These are phyloP conservation scores for Didymella keratinophila DNA, from an alignment of 2,329 filamentous ascomycete genomes.

Conservation along the genomic window DNA sequence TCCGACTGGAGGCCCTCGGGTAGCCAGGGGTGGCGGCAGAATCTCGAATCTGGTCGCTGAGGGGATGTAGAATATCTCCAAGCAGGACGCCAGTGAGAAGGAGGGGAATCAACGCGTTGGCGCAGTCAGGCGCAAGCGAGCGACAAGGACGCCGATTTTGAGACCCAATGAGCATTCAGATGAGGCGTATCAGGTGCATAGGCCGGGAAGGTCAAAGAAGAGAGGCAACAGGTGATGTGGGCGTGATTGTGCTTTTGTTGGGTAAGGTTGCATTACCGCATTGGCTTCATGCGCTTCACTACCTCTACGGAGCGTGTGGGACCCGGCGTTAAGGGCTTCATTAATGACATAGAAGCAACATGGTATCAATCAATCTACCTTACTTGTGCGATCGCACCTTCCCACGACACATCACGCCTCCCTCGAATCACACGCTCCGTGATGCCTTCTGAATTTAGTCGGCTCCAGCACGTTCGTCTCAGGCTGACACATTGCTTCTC, in stretches of 20 bases:
- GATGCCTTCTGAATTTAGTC: neutral
- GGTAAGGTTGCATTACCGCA: neutral
- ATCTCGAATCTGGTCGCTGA: constrained; percentile 9
- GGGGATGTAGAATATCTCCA: constrained; percentile 1
- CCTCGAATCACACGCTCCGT: neutral
- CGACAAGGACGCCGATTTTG: neutral
- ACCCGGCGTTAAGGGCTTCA: neutral
- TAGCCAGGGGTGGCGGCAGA: constrained; percentile 4
- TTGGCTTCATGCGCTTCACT: neutral
- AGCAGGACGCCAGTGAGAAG: neutral
- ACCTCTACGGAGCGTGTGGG: neutral
- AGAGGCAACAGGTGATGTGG: neutral
- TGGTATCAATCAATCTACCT: neutral
- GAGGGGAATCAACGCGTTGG: neutral
- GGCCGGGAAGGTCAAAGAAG: neutral
- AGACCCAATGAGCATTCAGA: neutral
- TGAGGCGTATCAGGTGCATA: neutral
- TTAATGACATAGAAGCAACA: neutral
- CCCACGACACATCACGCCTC: neutral
- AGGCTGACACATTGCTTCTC: neutral
- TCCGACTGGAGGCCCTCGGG: constrained; percentile 21
- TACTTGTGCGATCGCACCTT: neutral
- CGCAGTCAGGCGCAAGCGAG: neutral
- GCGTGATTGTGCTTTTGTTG: neutral
- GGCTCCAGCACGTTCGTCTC: neutral